Percentiles rank a stretch among this genome's conserved stretches.
Evolutionary conservation across 495 filamentous ascomycete genomes (phyloP).

Genomic region (Xylaria nigripes): DNA sequence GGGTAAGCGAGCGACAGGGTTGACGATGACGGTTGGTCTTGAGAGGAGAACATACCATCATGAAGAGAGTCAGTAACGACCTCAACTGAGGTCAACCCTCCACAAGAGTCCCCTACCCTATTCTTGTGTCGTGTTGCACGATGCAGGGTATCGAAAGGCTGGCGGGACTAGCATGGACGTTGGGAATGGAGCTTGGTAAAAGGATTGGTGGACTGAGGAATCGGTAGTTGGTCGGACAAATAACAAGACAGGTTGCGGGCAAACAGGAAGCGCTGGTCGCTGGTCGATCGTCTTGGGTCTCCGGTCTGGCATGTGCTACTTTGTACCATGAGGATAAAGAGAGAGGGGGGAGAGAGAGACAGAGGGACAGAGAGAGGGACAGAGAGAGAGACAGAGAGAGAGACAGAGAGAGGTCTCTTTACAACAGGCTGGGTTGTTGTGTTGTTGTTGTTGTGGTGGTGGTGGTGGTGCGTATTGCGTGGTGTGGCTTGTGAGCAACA

Average conservation of each 20-base stretch:
- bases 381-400: not conserved
- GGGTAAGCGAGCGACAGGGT: not conserved
- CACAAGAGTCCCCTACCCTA: conserved; percentile 27
- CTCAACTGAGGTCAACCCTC: conserved; percentile 33
- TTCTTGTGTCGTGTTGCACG: conserved; percentile 24
- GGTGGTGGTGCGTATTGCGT: not conserved
- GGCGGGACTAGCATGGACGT: conserved; percentile 33
- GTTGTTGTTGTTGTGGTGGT: no score
- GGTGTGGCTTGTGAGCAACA: not conserved
- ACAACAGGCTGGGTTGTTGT: not conserved
- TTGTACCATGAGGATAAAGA: not conserved
- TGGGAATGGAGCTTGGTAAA: not conserved
- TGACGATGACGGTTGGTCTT: not conserved
- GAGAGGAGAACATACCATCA: conserved; percentile 26
- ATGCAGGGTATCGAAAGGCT: conserved; percentile 22
- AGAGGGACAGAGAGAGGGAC: no score
- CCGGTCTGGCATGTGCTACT: not conserved
- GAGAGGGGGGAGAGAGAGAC: no score
- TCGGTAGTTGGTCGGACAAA: not conserved
- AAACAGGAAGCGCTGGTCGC: not conserved
- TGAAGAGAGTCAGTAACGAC: conserved; percentile 26
- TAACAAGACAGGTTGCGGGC: not conserved
- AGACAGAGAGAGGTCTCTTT: not conserved
- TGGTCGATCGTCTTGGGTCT: not conserved
- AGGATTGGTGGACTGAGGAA: conserved; percentile 4